A percentile compares a stretch with the other conserved stretches of the same genome.
These are phyloP conservation scores for Stephania cephalantha DNA, from an alignment of 164 flowering plant species.

Conservation along the genomic window DNA sequence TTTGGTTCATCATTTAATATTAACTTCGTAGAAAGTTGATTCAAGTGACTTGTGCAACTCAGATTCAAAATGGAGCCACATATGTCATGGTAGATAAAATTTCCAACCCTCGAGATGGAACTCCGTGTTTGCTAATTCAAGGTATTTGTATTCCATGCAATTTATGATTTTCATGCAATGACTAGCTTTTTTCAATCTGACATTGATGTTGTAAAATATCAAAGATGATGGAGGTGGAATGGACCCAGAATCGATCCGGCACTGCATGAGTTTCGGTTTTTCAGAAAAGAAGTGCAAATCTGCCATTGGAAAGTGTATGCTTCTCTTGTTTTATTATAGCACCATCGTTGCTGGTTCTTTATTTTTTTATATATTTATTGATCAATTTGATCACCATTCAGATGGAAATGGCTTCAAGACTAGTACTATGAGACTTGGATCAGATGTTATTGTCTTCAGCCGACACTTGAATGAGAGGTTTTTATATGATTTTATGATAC, in stretches of 20 bases:
- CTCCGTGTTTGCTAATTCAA: conserved; percentile 74
- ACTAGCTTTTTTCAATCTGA: not conserved
- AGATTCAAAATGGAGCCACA: conserved; percentile 94
- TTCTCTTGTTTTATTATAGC: conserved; percentile 11
- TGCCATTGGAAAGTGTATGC: conserved; percentile 76
- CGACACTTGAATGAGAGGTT: conserved; percentile 52
- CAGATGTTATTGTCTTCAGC: conserved; percentile 87
- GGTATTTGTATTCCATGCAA: conserved; percentile 34
- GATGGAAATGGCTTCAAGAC: conserved; percentile 99
- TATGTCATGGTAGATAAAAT: conserved; percentile 73
- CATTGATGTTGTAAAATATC: conserved; percentile 9
- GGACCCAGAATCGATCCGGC: conserved; percentile 79
- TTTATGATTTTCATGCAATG: not conserved
- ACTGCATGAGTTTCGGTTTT: conserved; percentile 94
- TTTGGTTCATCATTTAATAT: not conserved
- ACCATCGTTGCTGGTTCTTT: not conserved
- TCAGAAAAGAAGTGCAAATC: conserved; percentile 70
- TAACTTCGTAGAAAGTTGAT: not conserved
- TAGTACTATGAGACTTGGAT: conserved; percentile 90
- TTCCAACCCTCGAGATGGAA: conserved; percentile 67
- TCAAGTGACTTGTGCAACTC: not conserved
- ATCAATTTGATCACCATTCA: conserved; percentile 37
- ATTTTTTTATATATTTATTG: conserved; percentile 14
- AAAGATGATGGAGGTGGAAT: conserved; percentile 98
- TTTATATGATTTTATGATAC: conserved; percentile 3